phyloP scores from a whole-genome alignment of 345 rosid genomes.

The Lumnitzera littorea region DNA sequence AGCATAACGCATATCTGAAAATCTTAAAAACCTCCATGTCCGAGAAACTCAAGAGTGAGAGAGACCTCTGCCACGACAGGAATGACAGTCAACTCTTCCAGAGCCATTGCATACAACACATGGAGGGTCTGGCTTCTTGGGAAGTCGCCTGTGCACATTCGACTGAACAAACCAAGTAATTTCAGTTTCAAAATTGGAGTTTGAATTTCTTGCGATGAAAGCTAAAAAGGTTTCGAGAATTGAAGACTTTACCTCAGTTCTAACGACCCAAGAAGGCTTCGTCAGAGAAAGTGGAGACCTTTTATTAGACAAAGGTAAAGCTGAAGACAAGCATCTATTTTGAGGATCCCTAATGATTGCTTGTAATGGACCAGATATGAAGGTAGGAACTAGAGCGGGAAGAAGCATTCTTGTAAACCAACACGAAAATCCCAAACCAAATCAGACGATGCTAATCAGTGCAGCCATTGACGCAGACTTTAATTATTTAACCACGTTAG shows the following conservation, averaged over 20 bases:
- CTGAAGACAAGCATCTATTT: too few relatives aligned
- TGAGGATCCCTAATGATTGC: too few relatives aligned
- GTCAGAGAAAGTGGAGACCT: conserved; percentile 27
- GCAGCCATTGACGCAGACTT: too few relatives aligned
- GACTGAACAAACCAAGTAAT: conserved; percentile 31
- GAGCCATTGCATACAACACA: conserved; percentile 61
- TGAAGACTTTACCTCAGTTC: conserved; percentile 47
- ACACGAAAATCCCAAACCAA: too few relatives aligned
- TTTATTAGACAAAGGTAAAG: not conserved
- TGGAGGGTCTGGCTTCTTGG: conserved; percentile 46
- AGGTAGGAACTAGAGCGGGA: too few relatives aligned
- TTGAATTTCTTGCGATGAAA: not conserved
- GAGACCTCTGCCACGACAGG: conserved; percentile 61
- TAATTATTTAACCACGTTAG: too few relatives aligned
- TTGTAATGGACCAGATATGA: too few relatives aligned
- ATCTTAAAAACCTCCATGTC: not conserved
- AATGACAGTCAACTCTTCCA: conserved; percentile 60
- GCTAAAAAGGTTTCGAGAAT: not conserved
- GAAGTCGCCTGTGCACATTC: conserved; percentile 27
- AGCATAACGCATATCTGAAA: not conserved
- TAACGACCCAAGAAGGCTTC: conserved; percentile 69
- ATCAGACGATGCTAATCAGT: too few relatives aligned
- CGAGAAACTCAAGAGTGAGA: not conserved
- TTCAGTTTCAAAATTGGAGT: not conserved
- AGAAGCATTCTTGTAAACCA: too few relatives aligned